Evolutionary conservation across 2,329 filamentous ascomycete species (phyloP).

Genomic region (Phialophora verrucosa): DNA sequence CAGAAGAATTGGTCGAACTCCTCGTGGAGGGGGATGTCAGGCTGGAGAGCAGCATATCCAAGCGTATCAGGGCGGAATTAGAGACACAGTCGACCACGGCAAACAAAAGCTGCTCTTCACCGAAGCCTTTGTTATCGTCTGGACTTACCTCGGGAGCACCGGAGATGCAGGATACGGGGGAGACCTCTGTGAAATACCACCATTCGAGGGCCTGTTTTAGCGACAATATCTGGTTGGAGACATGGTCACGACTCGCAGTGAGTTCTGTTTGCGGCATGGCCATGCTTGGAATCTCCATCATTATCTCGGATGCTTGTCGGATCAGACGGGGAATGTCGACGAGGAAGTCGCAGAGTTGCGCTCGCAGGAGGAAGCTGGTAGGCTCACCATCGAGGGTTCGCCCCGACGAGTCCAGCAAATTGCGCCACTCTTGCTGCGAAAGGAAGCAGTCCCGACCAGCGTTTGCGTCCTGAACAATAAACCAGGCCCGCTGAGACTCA

Average conservation of each 20-base stretch:
- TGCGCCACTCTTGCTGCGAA: slow-evolving; percentile 25
- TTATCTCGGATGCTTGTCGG: slow-evolving; percentile 1
- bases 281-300: not conserved
- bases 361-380: slow-evolving; percentile 26
- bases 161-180: not conserved
- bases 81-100: slow-evolving; percentile 18
- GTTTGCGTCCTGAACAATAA: slow-evolving; percentile 30
- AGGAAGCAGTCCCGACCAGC: slow-evolving; percentile 27
- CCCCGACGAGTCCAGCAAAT: slow-evolving; percentile 8
- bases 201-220: slow-evolving; percentile 14
- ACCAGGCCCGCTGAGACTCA: slow-evolving; percentile 35
- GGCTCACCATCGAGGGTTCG: not conserved
- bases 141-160: not conserved
- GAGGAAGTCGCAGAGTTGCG: slow-evolving; percentile 28
- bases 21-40: not conserved
- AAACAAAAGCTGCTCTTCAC: not conserved
- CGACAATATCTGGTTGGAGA: slow-evolving; percentile 2
- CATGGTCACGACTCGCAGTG: not conserved
- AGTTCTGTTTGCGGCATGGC: not conserved
- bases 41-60: slow-evolving; percentile 6
- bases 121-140: not conserved
- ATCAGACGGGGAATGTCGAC: slow-evolving; percentile 29
- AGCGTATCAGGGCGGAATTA: slow-evolving; percentile 12
- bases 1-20: not conserved
- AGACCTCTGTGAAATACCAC: slow-evolving; percentile 18